Percentiles rank a stretch among this genome's conserved stretches.
Conservation (phyloP, 179 eudicot species). For the Silene vulgaris region DNA sequence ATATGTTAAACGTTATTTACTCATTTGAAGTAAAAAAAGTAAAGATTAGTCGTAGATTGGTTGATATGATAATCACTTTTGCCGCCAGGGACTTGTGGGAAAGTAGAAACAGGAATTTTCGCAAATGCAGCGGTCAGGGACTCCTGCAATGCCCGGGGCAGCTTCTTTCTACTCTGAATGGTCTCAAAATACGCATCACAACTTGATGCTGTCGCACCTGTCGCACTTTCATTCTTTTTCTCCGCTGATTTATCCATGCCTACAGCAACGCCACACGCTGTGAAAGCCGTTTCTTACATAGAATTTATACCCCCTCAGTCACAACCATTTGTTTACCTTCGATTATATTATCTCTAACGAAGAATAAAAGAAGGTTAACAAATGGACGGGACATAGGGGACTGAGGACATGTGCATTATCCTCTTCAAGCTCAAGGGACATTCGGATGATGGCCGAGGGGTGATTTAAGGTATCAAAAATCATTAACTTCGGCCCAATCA, state of each 20-base stretch:
- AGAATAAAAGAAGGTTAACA: too few relatives aligned
- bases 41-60: background rate
- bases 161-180: slow-evolving; percentile 65
- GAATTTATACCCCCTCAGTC: background rate
- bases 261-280: background rate
- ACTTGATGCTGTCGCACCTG: slow-evolving; percentile 30
- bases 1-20: background rate
- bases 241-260: slow-evolving; percentile 30
- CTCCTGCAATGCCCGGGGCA: slow-evolving; percentile 64
- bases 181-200: slow-evolving; percentile 78
- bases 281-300: background rate
- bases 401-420: too few relatives aligned
- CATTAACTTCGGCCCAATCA: too few relatives aligned
- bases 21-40: background rate
- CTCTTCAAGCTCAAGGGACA: too few relatives aligned
- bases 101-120: slow-evolving; percentile 64
- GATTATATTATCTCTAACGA: too few relatives aligned
- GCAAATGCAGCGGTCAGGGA: slow-evolving; percentile 66
- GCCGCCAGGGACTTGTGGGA: slow-evolving; percentile 83
- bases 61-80: slow-evolving; percentile 35
- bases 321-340: too few relatives aligned
- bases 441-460: too few relatives aligned
- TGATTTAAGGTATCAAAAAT: too few relatives aligned
- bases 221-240: slow-evolving; percentile 19
- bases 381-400: too few relatives aligned